Evolutionary conservation across 306 rosid species (phyloP).

Genomic region (Fragaria ananassa): DNA sequence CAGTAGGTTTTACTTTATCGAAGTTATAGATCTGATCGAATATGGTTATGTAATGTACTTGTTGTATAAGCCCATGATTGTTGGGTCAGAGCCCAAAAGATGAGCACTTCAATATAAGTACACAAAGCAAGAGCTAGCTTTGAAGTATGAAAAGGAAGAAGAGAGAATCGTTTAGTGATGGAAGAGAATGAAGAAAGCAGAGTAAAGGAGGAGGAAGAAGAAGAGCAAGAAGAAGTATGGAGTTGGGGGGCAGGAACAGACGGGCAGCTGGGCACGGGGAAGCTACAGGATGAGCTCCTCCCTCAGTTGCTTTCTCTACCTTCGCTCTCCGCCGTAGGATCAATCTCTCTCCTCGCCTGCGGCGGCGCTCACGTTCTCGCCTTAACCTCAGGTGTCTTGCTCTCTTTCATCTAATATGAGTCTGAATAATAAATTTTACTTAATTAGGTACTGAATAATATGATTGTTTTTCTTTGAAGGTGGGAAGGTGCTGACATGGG

Average conservation of each 20-base stretch:
- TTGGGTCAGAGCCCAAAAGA: conserved; percentile 14
- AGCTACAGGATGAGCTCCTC: conserved; percentile 50
- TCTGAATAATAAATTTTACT: neutral
- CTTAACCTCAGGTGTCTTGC: conserved; percentile 50
- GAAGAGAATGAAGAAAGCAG: conserved; percentile 11
- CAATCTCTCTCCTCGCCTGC: conserved; percentile 62
- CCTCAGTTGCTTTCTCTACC: conserved; percentile 64
- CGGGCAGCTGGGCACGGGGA: conserved; percentile 66
- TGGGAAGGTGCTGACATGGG: conserved; percentile 85
- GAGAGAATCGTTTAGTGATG: conserved; percentile 1
- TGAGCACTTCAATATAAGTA: neutral
- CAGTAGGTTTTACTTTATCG: neutral
- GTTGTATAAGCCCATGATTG: neutral
- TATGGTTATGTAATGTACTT: neutral
- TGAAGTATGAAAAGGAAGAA: neutral
- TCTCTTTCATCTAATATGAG: neutral
- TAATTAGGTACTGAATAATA: neutral
- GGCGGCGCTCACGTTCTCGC: conserved; percentile 91
- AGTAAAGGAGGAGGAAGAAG: neutral
- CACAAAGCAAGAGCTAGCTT: neutral
- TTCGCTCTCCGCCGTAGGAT: conserved; percentile 29
- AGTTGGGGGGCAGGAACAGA: conserved; percentile 99
- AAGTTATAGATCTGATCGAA: neutral
- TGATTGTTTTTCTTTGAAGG: conserved; percentile 24
- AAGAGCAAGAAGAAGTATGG: conserved; percentile 47